Percentiles rank a stretch among this genome's conserved stretches.
These are phyloP conservation scores for Triticum monococcum DNA, from an alignment of 176 grass and related monocot genomes.

Conservation along the genomic window DNA sequence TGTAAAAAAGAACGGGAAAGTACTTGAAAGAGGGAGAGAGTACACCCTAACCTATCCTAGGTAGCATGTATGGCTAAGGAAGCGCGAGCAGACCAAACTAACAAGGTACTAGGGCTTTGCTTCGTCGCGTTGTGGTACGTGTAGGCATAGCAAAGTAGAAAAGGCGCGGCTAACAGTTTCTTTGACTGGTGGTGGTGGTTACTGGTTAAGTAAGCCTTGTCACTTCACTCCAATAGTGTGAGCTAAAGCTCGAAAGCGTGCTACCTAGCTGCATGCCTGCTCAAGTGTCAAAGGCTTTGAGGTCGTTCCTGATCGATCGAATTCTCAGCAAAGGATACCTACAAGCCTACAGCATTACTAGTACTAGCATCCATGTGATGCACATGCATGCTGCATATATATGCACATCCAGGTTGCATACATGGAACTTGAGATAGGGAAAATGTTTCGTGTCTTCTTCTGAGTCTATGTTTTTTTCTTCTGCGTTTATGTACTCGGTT, in stretches of 20 bases:
- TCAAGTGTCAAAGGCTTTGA: background rate
- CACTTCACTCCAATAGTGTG: background rate
- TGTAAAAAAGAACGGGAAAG: background rate
- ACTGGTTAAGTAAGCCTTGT: background rate
- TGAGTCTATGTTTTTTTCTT: background rate
- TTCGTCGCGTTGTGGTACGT: background rate
- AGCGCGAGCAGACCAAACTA: background rate
- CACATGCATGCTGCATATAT: background rate
- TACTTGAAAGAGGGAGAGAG: background rate
- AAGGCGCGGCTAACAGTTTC: background rate
- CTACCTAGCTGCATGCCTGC: background rate
- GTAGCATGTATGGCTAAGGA: background rate
- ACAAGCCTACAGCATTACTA: background rate
- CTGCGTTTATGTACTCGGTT: background rate
- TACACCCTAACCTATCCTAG: background rate
- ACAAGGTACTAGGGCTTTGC: background rate
- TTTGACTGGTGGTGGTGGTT: constrained; percentile 15
- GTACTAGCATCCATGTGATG: background rate
- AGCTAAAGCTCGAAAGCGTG: background rate
- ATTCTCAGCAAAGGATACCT: background rate
- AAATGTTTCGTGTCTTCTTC: background rate
- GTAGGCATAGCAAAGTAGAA: background rate
- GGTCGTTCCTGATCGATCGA: background rate
- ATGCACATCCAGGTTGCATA: background rate
- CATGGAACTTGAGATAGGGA: background rate